A percentile compares a stretch with the other conserved stretches of the same genome.
phyloP scores from a whole-genome alignment of 768 basidiomycete species.

The Amanita subjunquillea region DNA sequence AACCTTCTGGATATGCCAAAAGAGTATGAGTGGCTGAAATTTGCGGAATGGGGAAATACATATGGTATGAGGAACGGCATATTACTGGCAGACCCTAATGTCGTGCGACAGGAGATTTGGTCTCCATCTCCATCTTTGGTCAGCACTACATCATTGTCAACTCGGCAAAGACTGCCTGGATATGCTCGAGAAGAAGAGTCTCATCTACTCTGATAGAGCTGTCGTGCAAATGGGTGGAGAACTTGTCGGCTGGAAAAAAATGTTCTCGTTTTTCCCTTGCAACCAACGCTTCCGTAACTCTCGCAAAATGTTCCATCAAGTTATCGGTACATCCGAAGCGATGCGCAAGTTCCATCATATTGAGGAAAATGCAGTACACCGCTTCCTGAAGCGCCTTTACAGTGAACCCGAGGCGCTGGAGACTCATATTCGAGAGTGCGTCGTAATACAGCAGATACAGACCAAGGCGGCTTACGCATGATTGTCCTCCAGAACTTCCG shows the following conservation, averaged over 20 bases:
- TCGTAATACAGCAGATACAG: too few species aligned
- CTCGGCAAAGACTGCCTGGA: conserved; percentile 22
- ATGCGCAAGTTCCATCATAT: conserved; percentile 27
- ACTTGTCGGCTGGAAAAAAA: conserved; percentile 30
- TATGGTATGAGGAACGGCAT: conserved; percentile 17
- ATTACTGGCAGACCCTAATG: too few species aligned
- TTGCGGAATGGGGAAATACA: conserved; percentile 28
- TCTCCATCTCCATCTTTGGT: too few species aligned
- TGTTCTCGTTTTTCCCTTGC: conserved; percentile 24
- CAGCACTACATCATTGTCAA: too few species aligned
- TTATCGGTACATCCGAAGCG: conserved; percentile 23
- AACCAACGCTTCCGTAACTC: conserved; percentile 21
- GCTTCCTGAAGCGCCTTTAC: conserved; percentile 28
- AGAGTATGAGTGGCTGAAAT: conserved; percentile 29
- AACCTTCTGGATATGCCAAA: conserved; percentile 36
- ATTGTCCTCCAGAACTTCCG: conserved; percentile 11
- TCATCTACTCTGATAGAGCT: conserved; percentile 47
- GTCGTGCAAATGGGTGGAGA: conserved; percentile 29
- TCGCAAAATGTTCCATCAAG: conserved; percentile 17
- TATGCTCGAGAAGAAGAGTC: conserved; percentile 41
- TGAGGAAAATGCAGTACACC: conserved; percentile 28
- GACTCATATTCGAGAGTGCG: conserved; percentile 20
- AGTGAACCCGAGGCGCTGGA: conserved; percentile 21
- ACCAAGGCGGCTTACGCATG: conserved; percentile 3
- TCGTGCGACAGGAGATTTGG: too few species aligned